phyloP scores from a whole-genome alignment of 176 grass and related monocot genomes.

The Urochloa ruziziensis region DNA sequence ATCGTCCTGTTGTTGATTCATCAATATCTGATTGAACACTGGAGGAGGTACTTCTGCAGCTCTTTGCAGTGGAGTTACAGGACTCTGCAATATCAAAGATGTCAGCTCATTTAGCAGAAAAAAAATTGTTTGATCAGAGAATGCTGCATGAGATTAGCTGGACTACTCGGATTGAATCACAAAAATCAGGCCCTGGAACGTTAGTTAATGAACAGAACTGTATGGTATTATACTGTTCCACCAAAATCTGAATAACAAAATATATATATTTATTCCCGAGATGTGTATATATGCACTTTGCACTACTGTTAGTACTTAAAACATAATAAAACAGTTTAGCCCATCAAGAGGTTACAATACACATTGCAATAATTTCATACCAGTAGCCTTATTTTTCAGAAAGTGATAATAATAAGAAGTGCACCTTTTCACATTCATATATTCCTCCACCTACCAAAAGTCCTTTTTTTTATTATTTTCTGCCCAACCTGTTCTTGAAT shows the following conservation, averaged over 20 bases:
- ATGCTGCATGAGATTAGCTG: not conserved
- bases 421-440: not conserved
- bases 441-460: not conserved
- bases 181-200: not conserved
- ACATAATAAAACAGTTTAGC: not conserved
- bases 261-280: not conserved
- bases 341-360: not conserved
- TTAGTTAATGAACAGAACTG: not conserved
- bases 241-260: not conserved
- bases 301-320: not conserved
- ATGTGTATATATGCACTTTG: not conserved
- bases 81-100: constrained; percentile 42
- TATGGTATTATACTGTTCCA: not conserved
- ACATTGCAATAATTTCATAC: not conserved
- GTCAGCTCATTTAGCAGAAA: not conserved
- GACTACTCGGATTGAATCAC: not conserved
- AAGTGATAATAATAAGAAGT: not conserved
- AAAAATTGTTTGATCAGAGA: not conserved
- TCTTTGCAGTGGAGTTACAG: constrained; percentile 73
- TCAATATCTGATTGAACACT: constrained; percentile 70
- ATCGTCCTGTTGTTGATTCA: constrained; percentile 45
- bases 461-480: not conserved
- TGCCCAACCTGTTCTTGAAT: not conserved
- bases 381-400: not conserved
- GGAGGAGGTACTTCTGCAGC: constrained; percentile 52